phyloP scores from a whole-genome alignment of 2,329 filamentous ascomycete genomes.

The Tolypocladium tropicale region DNA sequence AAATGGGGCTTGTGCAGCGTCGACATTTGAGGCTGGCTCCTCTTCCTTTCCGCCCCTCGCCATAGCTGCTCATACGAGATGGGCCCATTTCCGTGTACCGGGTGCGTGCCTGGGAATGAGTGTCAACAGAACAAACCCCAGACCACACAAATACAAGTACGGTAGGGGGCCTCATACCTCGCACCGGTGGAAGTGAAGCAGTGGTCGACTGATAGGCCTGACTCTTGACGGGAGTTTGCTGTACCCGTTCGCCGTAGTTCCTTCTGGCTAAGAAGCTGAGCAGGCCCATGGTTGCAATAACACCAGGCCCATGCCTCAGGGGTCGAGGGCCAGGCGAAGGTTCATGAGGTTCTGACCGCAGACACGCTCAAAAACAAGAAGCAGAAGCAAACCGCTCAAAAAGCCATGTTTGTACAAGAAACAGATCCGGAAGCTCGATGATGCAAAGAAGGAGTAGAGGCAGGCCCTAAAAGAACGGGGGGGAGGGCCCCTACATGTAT shows the following conservation, averaged over 20 bases:
- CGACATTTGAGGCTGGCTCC: background rate
- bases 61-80: background rate
- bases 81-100: background rate
- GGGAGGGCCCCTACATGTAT: background rate
- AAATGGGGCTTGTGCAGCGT: background rate
- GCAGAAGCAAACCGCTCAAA: background rate
- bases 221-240: background rate
- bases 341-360: background rate
- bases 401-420: background rate
- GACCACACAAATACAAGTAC: too few relatives aligned
- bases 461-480: background rate
- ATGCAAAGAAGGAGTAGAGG: background rate
- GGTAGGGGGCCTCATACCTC: background rate
- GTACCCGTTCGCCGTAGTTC: background rate
- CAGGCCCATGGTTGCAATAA: background rate
- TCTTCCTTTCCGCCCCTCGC: background rate
- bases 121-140: background rate
- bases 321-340: background rate
- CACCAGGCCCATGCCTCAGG: background rate
- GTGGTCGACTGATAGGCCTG: background rate
- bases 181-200: background rate
- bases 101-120: background rate
- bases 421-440: background rate
- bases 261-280: constrained; percentile 2
- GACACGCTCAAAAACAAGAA: background rate